Evolutionary conservation across 1,139 yeast genomes (phyloP).

Genomic region (Kluyveromyces sp.): DNA sequence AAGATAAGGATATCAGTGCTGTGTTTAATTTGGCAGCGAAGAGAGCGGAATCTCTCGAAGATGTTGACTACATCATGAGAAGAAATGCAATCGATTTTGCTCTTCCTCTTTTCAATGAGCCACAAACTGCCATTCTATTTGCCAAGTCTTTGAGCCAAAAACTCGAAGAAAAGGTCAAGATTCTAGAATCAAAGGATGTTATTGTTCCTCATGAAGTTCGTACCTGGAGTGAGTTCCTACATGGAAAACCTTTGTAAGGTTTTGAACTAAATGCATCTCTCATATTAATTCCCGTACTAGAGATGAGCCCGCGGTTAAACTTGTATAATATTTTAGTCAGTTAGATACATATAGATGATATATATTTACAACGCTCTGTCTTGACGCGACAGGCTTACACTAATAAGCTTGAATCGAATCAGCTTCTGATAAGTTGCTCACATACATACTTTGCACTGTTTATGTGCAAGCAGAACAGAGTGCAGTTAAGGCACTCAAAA

Average conservation of each 20-base stretch:
- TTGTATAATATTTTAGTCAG: not conserved
- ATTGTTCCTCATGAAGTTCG: constrained; percentile 75
- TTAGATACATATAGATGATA: not conserved
- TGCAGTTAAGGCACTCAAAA: no score
- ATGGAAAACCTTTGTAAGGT: constrained; percentile 4
- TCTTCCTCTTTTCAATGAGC: constrained; percentile 92
- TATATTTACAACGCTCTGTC: not conserved
- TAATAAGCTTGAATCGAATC: not conserved
- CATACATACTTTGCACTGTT: not conserved
- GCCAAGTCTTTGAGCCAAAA: constrained; percentile 76
- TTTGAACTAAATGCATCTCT: not conserved
- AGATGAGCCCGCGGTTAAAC: no score
- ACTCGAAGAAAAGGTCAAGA: constrained; percentile 47
- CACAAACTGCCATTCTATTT: constrained; percentile 82
- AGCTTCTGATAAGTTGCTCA: not conserved
- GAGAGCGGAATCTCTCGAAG: constrained; percentile 77
- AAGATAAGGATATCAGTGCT: constrained; percentile 69
- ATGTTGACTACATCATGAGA: constrained; percentile 95
- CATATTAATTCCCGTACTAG: not conserved
- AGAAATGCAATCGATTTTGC: constrained; percentile 98
- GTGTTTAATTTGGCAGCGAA: constrained; percentile 89
- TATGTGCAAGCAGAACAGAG: no score
- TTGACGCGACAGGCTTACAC: not conserved
- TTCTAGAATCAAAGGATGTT: constrained; percentile 38
- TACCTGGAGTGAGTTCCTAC: constrained; percentile 92